These are phyloP conservation scores for Neonectria magnoliae DNA, from an alignment of 2,329 filamentous ascomycete species.

Conservation along the genomic window DNA sequence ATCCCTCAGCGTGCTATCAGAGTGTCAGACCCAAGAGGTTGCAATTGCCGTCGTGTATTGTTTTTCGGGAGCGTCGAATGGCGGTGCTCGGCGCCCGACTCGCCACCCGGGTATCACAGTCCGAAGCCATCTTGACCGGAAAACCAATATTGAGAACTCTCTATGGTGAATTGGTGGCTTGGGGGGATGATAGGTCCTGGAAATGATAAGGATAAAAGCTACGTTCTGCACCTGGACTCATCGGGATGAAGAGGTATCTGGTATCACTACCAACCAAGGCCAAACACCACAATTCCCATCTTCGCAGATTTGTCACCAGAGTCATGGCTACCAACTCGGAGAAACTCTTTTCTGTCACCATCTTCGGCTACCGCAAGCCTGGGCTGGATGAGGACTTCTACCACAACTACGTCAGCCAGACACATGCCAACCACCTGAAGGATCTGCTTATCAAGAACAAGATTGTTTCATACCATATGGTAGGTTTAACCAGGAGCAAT, in stretches of 20 bases:
- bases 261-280: not conserved
- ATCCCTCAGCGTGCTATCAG: not conserved
- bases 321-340: slow-evolving; percentile 18
- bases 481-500: not conserved
- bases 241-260: not conserved
- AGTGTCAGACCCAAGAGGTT: slow-evolving; percentile 8
- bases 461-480: slow-evolving; percentile 39
- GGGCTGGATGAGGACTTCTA: slow-evolving; percentile 36
- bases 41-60: slow-evolving; percentile 10
- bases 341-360: slow-evolving; percentile 33
- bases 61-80: slow-evolving; percentile 21
- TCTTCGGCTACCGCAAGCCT: slow-evolving; percentile 37
- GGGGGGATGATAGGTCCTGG: not conserved
- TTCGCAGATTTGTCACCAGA: not conserved
- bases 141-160: not conserved
- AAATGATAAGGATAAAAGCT: slow-evolving; percentile 20
- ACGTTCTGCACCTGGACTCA: not conserved
- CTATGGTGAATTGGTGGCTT: not conserved
- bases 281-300: not conserved
- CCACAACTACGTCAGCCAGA: slow-evolving; percentile 36
- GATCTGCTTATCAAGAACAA: slow-evolving; percentile 36
- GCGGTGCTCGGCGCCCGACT: slow-evolving; percentile 36
- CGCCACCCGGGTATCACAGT: slow-evolving; percentile 23
- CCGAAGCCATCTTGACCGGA: slow-evolving; percentile 9
- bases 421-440: slow-evolving; percentile 33